Conservation (phyloP, 176 grass and related monocot genomes). For the Lolium multiflorum region DNA sequence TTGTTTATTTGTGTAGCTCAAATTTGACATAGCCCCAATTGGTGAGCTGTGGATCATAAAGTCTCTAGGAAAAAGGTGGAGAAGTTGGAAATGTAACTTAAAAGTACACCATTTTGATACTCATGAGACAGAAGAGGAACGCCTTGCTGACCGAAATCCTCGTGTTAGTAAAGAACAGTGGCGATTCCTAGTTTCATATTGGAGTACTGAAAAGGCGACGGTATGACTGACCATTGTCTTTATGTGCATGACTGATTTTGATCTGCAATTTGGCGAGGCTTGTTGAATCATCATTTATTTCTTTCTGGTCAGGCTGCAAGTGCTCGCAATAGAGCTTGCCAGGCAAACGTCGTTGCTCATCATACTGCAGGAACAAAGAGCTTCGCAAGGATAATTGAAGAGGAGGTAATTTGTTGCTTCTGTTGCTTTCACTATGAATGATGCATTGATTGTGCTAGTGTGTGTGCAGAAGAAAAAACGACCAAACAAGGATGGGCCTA, state of each 20-base stretch:
- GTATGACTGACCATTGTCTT: slow-evolving; percentile 23
- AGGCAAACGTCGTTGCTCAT: slow-evolving; percentile 37
- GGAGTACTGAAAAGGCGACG: slow-evolving; percentile 66
- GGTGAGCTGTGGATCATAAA: slow-evolving; percentile 38
- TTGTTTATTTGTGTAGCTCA: slow-evolving; percentile 50
- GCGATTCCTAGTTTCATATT: slow-evolving; percentile 55
- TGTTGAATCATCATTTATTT: slow-evolving; percentile 15
- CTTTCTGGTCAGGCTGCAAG: slow-evolving; percentile 46
- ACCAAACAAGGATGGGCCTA: slow-evolving; percentile 54
- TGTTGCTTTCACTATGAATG: slow-evolving; percentile 19
- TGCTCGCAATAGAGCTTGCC: slow-evolving; percentile 50
- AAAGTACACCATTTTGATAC: slow-evolving; percentile 55
- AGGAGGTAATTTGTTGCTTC: slow-evolving; percentile 59
- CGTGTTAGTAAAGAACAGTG: slow-evolving; percentile 58
- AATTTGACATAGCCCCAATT: slow-evolving; percentile 51
- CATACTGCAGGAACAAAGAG: slow-evolving; percentile 64
- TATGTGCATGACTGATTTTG: not conserved
- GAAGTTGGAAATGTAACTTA: slow-evolving; percentile 50
- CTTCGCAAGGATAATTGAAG: slow-evolving; percentile 56
- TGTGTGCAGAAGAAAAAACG: slow-evolving; percentile 55
- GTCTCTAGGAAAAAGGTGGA: slow-evolving; percentile 48
- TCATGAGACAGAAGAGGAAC: slow-evolving; percentile 63
- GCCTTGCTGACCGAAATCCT: slow-evolving; percentile 54
- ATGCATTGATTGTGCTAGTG: slow-evolving; percentile 22
- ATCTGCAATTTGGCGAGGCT: slow-evolving; percentile 30